Base-by-base conservation (phyloP, 805 yeast species). In the Schizosaccharomyces octosporus region DNA sequence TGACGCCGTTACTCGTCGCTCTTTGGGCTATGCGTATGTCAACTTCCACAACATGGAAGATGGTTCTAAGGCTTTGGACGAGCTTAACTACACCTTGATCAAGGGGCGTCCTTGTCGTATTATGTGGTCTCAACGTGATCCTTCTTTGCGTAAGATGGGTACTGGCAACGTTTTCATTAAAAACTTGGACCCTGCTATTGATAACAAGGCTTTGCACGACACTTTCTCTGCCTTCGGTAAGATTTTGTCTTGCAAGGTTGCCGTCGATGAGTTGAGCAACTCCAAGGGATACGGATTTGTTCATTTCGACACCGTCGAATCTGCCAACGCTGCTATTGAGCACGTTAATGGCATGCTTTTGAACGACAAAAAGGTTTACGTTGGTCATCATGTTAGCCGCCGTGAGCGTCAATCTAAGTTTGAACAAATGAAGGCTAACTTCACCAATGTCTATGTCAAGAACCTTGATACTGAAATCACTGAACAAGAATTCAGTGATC, bases 91-190 rank as follows among this genome's bases (percentile, higher is more conserved):
- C 79, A 76, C 88, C 63, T 82, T 82, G 70, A 83, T 93, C 77
- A 89, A 89, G 75, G 97, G 96, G 71, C 87, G 84, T 71, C 88
- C 96, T 70, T 88, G 97, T 78, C 87, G 98, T 76, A 90, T 93
- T 78, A 93, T 93, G 97, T 88, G 97, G 97, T 88, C 97, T 67
- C 97, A 93, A 79, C 87, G 97, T 78, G 97, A 93, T 74, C 97
- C 98, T 66, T 80, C 95, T 65, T 74, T 83, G 70, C 86, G 98
- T 81, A 87, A 84, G 80, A 83, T 83, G 72, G 97, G 97, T 74
- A 84, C 87, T 66, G 97, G 96, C 71, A 93, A 93, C 81, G 83
- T 93, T 67, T 93, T 85, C 82, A 90, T 93, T 79, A 93, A 93
- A 83, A 93, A 93, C 82, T 82, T 93, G 76, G 96, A 90, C 75